These are phyloP conservation scores for Metschnikowia peoriensis DNA, from an alignment of 805 yeast genomes.

Conservation along the genomic window DNA sequence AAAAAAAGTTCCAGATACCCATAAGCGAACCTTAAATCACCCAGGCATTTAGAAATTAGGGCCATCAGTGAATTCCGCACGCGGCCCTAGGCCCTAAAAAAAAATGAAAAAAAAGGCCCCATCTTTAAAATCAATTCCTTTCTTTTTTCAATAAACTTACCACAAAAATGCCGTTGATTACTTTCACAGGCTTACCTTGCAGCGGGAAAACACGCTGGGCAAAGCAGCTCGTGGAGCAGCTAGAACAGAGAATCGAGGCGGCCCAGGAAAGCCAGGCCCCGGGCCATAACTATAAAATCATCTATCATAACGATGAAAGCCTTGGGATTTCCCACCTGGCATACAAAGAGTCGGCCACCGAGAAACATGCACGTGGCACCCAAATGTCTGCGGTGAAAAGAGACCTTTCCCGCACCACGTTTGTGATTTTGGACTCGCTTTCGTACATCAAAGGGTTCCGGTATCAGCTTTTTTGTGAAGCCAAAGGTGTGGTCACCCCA, in stretches of 20 bases:
- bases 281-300: slow-evolving; percentile 58
- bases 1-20: no score
- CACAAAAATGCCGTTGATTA: slow-evolving; percentile 73
- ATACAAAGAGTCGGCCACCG: slow-evolving; percentile 70
- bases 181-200: slow-evolving; percentile 82
- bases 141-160: slow-evolving; percentile 33
- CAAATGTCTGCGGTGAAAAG: slow-evolving; percentile 90
- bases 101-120: neutral
- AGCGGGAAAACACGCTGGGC: slow-evolving; percentile 84
- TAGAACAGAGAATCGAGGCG: slow-evolving; percentile 46
- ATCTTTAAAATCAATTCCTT: neutral
- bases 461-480: slow-evolving; percentile 91
- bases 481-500: slow-evolving; percentile 78
- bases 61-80: neutral
- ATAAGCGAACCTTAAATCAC: no score
- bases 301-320: slow-evolving; percentile 73
- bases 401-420: slow-evolving; percentile 60
- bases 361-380: slow-evolving; percentile 77
- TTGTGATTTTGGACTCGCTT: slow-evolving; percentile 83
- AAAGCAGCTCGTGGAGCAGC: slow-evolving; percentile 43
- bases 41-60: no score
- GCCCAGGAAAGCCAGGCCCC: slow-evolving; percentile 40
- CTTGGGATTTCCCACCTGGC: slow-evolving; percentile 67
- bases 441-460: slow-evolving; percentile 94
- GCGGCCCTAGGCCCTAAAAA: neutral